Percentiles rank a stretch among this genome's conserved stretches.
Evolutionary conservation across 2,329 filamentous ascomycete species (phyloP).

Genomic region (Sclerotinia glacialis): DNA sequence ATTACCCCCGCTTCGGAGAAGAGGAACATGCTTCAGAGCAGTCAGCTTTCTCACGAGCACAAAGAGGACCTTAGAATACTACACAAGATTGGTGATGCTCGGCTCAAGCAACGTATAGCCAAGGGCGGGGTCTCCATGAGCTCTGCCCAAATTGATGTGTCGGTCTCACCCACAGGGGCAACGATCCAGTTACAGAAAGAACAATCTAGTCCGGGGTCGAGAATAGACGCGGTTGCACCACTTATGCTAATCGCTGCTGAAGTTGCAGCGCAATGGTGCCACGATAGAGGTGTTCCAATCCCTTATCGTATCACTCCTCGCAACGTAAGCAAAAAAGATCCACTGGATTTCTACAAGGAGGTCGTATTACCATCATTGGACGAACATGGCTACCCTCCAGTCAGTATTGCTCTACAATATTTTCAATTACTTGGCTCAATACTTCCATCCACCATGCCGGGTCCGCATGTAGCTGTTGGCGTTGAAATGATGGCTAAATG

Average conservation of each 20-base stretch:
- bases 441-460: conserved; percentile 52
- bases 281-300: conserved; percentile 54
- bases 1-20: conserved; percentile 31
- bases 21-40: conserved; percentile 45
- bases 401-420: conserved; percentile 29
- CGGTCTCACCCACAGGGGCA: not conserved
- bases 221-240: conserved; percentile 28
- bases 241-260: conserved; percentile 62
- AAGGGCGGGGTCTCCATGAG: conserved; percentile 20
- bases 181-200: conserved; percentile 12
- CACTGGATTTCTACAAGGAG: conserved; percentile 31
- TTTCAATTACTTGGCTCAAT: conserved; percentile 48
- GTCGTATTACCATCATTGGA: conserved; percentile 32
- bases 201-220: not conserved
- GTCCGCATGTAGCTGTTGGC: conserved; percentile 57
- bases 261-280: conserved; percentile 60
- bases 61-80: conserved; percentile 49
- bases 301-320: conserved; percentile 49
- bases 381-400: conserved; percentile 22
- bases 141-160: not conserved
- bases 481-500: conserved; percentile 60
- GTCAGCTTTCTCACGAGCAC: conserved; percentile 45
- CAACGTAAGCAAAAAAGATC: conserved; percentile 31
- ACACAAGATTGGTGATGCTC: conserved; percentile 47
- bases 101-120: conserved; percentile 22